Base-by-base conservation (phyloP, 108 stramenopile genomes). In the Nitzschia sp. region DNA sequence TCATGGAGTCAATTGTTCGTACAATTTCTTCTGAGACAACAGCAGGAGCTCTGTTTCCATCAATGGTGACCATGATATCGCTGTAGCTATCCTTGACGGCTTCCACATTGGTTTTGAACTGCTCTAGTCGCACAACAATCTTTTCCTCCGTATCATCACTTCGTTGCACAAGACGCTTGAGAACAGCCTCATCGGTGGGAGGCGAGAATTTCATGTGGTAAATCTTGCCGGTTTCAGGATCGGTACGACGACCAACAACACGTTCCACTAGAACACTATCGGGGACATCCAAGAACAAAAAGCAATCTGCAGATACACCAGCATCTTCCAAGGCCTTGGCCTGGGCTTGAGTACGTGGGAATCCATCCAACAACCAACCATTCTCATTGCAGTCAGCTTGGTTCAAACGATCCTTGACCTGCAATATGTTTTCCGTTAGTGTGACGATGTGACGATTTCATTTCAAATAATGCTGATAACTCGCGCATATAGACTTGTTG, bases 331-430 rank as follows among this genome's bases (percentile, higher is more conserved):
- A 78, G 7, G 96, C 95, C 34, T 91, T 83, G 46, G 96, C 95
- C 80, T 98, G 97, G 6, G 91, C 92, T 26, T 75, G 80, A 6
- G 98, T 99, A 19, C 98, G 90, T 3, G 98, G 98, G 77, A 97
- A 98, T 17, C 98, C 98, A 67, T 99, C 98, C 17, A 99, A 81
- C 54, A 99, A 84, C 96, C 97, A 99, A 19, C 98, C 98, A 6
- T 83, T 80, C 29, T 71, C 51, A 48, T 79, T 63, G 75, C 96
- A 97, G 73, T 97, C 96, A 5, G 67, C 26, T 75, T 90, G 82
- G n/a, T 69, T 71, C 53, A 99, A 73, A 8, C 95, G 85, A 64
- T 93, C 90, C 65, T 89, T 87, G 51, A 96, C 83, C 86, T 87
- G 65, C 0, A 41, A 2, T 2, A 42, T 2, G 6, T 3, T 48